phyloP scores from a whole-genome alignment of 2,329 filamentous ascomycete species.

The Trichoderma citrinoviride region DNA sequence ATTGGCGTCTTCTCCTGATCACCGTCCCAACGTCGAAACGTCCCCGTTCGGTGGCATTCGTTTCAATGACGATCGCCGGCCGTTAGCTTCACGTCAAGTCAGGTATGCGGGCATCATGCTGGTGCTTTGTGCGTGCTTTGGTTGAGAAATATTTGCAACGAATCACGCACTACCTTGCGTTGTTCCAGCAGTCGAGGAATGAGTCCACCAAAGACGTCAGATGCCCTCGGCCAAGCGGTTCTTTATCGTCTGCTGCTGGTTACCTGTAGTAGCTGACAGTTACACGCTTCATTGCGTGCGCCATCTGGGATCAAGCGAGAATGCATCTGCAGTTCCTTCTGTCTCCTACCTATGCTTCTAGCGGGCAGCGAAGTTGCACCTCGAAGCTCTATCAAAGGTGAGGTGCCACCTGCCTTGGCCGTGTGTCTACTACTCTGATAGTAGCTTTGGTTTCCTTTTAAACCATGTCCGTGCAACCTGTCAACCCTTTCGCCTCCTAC shows the following conservation, averaged over 20 bases:
- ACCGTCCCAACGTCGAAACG: neutral
- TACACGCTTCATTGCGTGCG: conserved; percentile 11
- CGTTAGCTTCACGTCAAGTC: neutral
- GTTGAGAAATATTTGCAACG: neutral
- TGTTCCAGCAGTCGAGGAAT: neutral
- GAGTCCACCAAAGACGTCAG: conserved; percentile 14
- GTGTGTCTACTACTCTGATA: neutral
- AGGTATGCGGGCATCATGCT: neutral
- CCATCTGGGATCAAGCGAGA: neutral
- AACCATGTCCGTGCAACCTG: conserved; percentile 12
- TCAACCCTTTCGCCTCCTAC: conserved; percentile 17
- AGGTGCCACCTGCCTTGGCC: neutral
- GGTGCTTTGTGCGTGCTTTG: neutral
- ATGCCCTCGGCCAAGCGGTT: neutral
- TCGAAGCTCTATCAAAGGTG: neutral
- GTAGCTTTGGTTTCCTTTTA: neutral
- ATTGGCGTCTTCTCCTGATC: conserved; percentile 10
- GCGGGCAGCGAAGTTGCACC: neutral
- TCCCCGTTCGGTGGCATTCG: neutral
- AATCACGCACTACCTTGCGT: neutral
- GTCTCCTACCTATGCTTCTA: neutral
- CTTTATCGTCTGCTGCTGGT: conserved; percentile 3
- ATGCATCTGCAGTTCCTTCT: neutral
- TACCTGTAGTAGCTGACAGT: neutral
- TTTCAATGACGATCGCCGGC: conserved; percentile 5